Percentiles rank a stretch among this genome's conserved stretches.
Conservation (phyloP, 164 flowering plant genomes). For the Euptelea pleiosperma region DNA sequence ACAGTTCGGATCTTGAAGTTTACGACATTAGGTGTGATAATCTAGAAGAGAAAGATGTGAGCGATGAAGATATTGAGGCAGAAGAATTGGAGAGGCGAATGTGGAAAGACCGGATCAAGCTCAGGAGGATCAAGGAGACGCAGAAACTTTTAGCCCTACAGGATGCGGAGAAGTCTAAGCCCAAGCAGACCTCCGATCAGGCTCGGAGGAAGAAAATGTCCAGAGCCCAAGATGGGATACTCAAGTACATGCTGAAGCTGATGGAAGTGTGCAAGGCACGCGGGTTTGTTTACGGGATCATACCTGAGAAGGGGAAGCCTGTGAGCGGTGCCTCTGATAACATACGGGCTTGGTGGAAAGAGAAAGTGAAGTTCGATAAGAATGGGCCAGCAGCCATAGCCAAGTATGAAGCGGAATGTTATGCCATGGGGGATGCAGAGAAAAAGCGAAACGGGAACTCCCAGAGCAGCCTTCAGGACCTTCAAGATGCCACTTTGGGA, state of each 20-base stretch:
- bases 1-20: conserved; percentile 30
- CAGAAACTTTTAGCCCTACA: conserved; percentile 25
- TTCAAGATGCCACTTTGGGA: conserved; percentile 38
- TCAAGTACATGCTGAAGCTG: conserved; percentile 63
- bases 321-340: conserved; percentile 68
- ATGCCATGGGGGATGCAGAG: conserved; percentile 19
- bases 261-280: conserved; percentile 67
- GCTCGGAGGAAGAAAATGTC: conserved; percentile 43
- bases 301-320: conserved; percentile 68
- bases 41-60: conserved; percentile 35
- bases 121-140: conserved; percentile 34
- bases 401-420: conserved; percentile 38
- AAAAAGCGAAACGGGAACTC: conserved; percentile 14
- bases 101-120: conserved; percentile 43
- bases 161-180: conserved; percentile 14
- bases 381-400: conserved; percentile 65
- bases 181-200: conserved; percentile 12
- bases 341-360: conserved; percentile 68
- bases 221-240: conserved; percentile 60
- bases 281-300: conserved; percentile 66
- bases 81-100: conserved; percentile 41
- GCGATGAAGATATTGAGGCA: conserved; percentile 46
- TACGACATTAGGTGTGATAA: conserved; percentile 29
- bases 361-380: conserved; percentile 53
- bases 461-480: conserved; percentile 28